These are phyloP conservation scores for Avena atlantica DNA, from an alignment of 176 grass and related monocot species.

Conservation along the genomic window DNA sequence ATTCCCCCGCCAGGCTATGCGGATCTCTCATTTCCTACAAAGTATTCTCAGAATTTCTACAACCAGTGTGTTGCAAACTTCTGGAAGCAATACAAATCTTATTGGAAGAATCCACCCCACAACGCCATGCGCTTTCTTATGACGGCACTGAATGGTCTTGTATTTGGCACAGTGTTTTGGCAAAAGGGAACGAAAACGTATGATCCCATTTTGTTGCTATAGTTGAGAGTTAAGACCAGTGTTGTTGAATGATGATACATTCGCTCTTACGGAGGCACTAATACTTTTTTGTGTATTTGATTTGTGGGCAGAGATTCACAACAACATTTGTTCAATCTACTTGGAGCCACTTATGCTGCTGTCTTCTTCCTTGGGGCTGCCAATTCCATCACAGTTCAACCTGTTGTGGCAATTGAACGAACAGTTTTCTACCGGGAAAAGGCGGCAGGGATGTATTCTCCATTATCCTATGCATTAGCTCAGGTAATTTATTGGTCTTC, in stretches of 20 bases:
- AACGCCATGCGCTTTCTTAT: conserved; percentile 82
- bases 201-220: conserved; percentile 36
- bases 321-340: conserved; percentile 70
- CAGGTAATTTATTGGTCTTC: conserved; percentile 52
- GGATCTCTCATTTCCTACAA: conserved; percentile 78
- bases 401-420: conserved; percentile 74
- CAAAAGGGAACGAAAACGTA: conserved; percentile 72
- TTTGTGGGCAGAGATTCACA: conserved; percentile 50
- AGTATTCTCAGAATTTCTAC: conserved; percentile 73
- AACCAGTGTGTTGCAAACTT: conserved; percentile 73
- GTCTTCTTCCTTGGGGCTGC: conserved; percentile 79
- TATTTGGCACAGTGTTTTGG: conserved; percentile 93
- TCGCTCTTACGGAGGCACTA: conserved; percentile 28
- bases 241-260: background rate
- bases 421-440: conserved; percentile 89
- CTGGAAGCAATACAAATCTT: conserved; percentile 85
- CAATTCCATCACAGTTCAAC: conserved; percentile 70
- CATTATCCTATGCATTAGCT: conserved; percentile 87
- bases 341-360: conserved; percentile 82
- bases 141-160: conserved; percentile 65
- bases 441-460: conserved; percentile 94
- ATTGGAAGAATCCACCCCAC: conserved; percentile 93
- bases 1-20: conserved; percentile 52
- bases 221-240: conserved; percentile 24
- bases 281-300: conserved; percentile 11